Evolutionary conservation across 192 early-diverging fungal species (phyloP).

Genomic region (Rhizoclosmatium sp.): DNA sequence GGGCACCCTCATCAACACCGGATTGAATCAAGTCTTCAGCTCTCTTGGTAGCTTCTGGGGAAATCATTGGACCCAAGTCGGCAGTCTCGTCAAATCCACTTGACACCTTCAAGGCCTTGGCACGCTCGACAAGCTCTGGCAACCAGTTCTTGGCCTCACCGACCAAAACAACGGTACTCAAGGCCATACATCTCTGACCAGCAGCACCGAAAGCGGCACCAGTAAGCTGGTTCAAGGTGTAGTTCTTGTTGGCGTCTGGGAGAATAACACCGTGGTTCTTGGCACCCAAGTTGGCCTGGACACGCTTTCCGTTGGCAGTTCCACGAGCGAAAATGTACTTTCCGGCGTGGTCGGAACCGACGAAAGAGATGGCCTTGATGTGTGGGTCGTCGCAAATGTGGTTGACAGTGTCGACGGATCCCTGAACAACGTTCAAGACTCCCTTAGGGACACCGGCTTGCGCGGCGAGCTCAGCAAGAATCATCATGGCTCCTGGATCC

Average conservation of each 20-base stretch:
- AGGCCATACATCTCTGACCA: slow-evolving; percentile 98
- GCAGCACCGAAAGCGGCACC: slow-evolving; percentile 98
- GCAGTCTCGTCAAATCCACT: slow-evolving; percentile 84
- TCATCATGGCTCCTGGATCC: slow-evolving; percentile 92
- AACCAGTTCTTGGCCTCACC: slow-evolving; percentile 85
- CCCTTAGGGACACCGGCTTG: slow-evolving; percentile 91
- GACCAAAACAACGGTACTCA: slow-evolving; percentile 91
- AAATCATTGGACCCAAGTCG: slow-evolving; percentile 93
- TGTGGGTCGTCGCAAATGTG: slow-evolving; percentile 85
- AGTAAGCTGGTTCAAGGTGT: slow-evolving; percentile 88
- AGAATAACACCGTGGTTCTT: slow-evolving; percentile 98
- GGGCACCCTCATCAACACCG: slow-evolving; percentile 86
- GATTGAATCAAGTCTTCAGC: slow-evolving; percentile 80
- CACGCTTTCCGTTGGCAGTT: slow-evolving; percentile 90
- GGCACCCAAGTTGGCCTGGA: slow-evolving; percentile 95
- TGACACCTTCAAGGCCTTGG: slow-evolving; percentile 80
- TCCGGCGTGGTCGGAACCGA: slow-evolving; percentile 90
- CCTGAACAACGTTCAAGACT: slow-evolving; percentile 93
- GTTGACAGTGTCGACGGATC: slow-evolving; percentile 79
- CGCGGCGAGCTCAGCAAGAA: slow-evolving; percentile 84
- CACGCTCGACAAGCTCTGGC: slow-evolving; percentile 88
- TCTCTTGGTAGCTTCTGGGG: slow-evolving; percentile 70
- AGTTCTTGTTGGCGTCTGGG: slow-evolving; percentile 94
- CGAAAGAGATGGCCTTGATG: slow-evolving; percentile 93
- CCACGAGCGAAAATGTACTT: slow-evolving; percentile 89